phyloP scores from a whole-genome alignment of 1,284 basidiomycete species.

The Trichosporon sp. region DNA sequence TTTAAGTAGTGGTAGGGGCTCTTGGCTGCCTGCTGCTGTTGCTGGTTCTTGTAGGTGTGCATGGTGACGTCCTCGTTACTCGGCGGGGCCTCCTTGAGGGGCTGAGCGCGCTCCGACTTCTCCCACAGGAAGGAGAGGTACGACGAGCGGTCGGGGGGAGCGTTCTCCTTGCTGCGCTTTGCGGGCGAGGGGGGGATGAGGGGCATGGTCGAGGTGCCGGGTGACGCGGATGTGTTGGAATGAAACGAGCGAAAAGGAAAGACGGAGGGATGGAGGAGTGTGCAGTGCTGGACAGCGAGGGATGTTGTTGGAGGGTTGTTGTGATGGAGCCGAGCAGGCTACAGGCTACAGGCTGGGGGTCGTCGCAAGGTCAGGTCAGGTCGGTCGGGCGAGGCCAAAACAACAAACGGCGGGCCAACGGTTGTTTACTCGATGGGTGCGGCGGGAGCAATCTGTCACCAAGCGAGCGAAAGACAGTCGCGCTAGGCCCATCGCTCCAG shows the following conservation, averaged over 20 bases:
- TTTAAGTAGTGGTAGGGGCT: conserved; percentile 20
- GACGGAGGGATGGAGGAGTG: conserved; percentile 19
- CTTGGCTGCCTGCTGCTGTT: not conserved
- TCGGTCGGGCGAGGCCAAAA: not conserved
- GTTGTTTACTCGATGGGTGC: not conserved
- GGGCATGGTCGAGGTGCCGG: conserved; percentile 13
- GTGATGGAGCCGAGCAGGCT: conserved; percentile 31
- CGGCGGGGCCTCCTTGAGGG: conserved; percentile 21
- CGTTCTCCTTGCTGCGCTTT: conserved; percentile 40
- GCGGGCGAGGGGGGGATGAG: conserved; percentile 31
- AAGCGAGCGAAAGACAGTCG: not conserved
- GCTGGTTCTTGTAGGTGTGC: conserved; percentile 42
- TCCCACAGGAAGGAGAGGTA: conserved; percentile 45
- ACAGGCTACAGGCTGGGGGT: too few relatives aligned
- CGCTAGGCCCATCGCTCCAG: not conserved
- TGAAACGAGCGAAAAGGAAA: conserved; percentile 14
- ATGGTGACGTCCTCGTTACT: conserved; percentile 47
- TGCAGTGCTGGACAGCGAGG: not conserved
- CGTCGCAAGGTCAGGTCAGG: not conserved
- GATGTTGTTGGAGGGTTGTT: conserved; percentile 17
- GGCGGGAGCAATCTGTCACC: not conserved
- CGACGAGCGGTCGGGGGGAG: conserved; percentile 35
- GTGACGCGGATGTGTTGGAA: conserved; percentile 6
- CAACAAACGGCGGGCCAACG: not conserved
- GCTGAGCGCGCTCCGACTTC: conserved; percentile 29